These are phyloP conservation scores for Melianthus villosus DNA, from an alignment of 441 rosid genomes.

Conservation along the genomic window DNA sequence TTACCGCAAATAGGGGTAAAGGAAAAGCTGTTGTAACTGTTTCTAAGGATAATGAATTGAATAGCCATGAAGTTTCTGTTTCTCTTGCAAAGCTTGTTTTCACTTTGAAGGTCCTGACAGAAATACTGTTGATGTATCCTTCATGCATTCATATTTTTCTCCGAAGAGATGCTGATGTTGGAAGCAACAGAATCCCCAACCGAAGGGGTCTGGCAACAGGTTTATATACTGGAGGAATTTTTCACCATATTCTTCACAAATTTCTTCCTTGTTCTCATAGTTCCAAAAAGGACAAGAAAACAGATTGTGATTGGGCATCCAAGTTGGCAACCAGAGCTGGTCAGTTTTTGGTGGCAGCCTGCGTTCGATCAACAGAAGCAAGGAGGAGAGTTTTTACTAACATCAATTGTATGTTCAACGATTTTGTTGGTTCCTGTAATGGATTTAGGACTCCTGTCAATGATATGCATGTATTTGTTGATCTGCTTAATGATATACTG, in stretches of 20 bases:
- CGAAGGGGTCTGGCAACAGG: constrained; percentile 62
- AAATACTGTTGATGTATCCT: constrained; percentile 74
- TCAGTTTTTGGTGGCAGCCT: constrained; percentile 77
- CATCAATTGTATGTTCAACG: constrained; percentile 54
- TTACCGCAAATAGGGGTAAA: constrained; percentile 57
- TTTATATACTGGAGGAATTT: constrained; percentile 51
- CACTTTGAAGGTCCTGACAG: constrained; percentile 78
- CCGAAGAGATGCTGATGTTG: constrained; percentile 81
- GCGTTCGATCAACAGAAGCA: constrained; percentile 89
- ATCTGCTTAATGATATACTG: constrained; percentile 77
- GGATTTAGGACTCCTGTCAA: too few species aligned
- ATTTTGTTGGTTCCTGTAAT: too few species aligned
- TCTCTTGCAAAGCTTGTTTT: constrained; percentile 79
- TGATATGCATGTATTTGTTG: too few species aligned
- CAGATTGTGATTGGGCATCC: constrained; percentile 67
- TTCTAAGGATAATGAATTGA: constrained; percentile 72
- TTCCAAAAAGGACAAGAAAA: too few species aligned
- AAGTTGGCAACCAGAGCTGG: constrained; percentile 86
- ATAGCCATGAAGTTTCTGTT: constrained; percentile 75
- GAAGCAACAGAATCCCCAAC: constrained; percentile 70
- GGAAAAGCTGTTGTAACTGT: too few species aligned
- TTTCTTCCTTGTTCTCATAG: constrained; percentile 72
- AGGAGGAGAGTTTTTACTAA: constrained; percentile 72
- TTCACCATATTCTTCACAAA: constrained; percentile 70
- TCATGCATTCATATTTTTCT: too few species aligned